Evolutionary conservation across 208 protist genomes (phyloP), one percentile per base, ranked within the genome.

Genomic region (Dictyostelium gargantuum): DNA sequence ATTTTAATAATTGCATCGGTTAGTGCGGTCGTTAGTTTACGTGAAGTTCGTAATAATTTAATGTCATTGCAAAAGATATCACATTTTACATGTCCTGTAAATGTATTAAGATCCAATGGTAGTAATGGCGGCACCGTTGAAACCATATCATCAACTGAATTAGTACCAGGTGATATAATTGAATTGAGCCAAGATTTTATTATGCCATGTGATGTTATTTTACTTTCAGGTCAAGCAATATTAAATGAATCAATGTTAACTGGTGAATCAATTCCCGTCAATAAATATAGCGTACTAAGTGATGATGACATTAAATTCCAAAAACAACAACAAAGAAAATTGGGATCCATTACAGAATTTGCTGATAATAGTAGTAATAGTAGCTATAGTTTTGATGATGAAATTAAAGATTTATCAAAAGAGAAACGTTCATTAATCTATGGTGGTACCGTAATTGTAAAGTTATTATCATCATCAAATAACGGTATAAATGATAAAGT

Each of bases 241-340:
- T 21, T 97, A 9, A 93, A 97, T 50, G 96, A 97, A 40, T 23
- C 38, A 11, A 95, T 93, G 93, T 63, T 97, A 5, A 97, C 96
- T 10, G 96, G 96, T 38, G 96, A 97, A 40, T 80, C 46, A 5
- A 81, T 94, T n/a, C 96, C 96, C 1, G 80, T 97, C 0, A 23
- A 81, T 2, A 97, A 97, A 84, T 91, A 46, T 19, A 42, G 29
- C 42, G 21, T 97, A 6, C 72, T 80, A 0, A n/a, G 10, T 3
- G 80, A 84, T 26, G 26, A 58, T 3, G 91, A 73, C n/a, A 19
- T 54, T 40, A 77, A 40, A 48, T 44, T 13, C 38, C 23, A 6
- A 50, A 61, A 61, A 61, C 23, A 61, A 61, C 23, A 61, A 61
- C 23, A 61, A 61, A 3, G 29, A 29, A 15, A 70, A 26, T n/a